Percentiles rank a stretch among this genome's conserved stretches.
Conservation (phyloP, 2,329 filamentous ascomycete genomes). For the Tolypocladium ophioglossoides region DNA sequence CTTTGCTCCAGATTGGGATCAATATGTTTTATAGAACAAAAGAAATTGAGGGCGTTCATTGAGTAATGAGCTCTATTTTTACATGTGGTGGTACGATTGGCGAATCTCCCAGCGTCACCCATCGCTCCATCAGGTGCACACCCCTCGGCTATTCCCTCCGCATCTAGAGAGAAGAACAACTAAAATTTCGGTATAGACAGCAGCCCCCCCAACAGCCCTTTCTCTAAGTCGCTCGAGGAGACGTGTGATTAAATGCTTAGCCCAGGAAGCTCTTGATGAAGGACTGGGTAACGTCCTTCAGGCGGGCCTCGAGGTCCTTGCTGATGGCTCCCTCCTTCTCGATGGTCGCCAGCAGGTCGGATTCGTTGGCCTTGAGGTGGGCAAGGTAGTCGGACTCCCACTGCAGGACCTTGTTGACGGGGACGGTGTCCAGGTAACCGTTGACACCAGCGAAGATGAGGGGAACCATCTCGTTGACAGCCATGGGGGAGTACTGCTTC, state of each 20-base stretch:
- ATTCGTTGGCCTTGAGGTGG: conserved; percentile 85
- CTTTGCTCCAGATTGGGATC: not conserved
- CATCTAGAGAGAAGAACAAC: conserved; percentile 36
- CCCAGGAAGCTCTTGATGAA: conserved; percentile 91
- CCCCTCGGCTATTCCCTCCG: conserved; percentile 31
- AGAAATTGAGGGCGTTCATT: conserved; percentile 51
- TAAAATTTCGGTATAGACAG: conserved; percentile 37
- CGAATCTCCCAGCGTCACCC: conserved; percentile 32
- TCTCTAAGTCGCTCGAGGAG: conserved; percentile 19
- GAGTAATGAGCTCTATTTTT: conserved; percentile 53
- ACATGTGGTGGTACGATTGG: conserved; percentile 45
- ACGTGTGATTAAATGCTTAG: conserved; percentile 30
- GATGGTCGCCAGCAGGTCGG: conserved; percentile 72
- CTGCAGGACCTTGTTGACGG: conserved; percentile 79
- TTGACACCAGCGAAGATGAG: conserved; percentile 99
- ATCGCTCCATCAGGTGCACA: conserved; percentile 37
- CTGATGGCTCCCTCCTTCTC: conserved; percentile 92
- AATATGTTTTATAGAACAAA: conserved; percentile 32
- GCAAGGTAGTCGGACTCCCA: conserved; percentile 94
- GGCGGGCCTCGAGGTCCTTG: conserved; percentile 82
- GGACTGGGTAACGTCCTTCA: conserved; percentile 62
- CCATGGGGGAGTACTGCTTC: conserved; percentile 99
- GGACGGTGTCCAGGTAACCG: conserved; percentile 80
- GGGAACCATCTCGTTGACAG: conserved; percentile 99
- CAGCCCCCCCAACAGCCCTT: conserved; percentile 23